phyloP scores from a whole-genome alignment of 306 rosid genomes.

The Acacia confusa region DNA sequence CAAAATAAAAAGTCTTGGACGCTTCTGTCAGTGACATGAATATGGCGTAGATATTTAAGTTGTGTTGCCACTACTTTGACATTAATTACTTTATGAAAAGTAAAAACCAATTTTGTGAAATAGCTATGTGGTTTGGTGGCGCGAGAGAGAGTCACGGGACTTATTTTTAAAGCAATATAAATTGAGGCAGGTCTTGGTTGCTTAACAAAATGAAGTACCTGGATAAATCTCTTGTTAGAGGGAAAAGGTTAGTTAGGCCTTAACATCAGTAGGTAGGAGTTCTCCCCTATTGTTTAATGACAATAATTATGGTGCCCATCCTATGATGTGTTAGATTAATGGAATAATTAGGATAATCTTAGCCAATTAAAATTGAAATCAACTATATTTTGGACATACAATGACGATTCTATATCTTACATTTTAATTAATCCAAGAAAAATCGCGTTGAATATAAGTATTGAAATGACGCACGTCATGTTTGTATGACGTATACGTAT shows the following conservation, averaged over 20 bases:
- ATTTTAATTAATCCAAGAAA: background rate
- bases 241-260: slow-evolving; percentile 53
- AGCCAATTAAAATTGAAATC: background rate
- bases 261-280: slow-evolving; percentile 65
- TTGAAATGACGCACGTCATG: background rate
- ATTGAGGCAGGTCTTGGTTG: slow-evolving; percentile 39
- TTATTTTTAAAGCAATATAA: slow-evolving; percentile 56
- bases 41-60: slow-evolving; percentile 28
- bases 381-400: background rate
- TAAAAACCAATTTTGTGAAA: background rate
- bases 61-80: slow-evolving; percentile 20
- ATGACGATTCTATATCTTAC: background rate
- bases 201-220: slow-evolving; percentile 46
- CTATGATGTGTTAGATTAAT: slow-evolving; percentile 15
- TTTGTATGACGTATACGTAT: background rate
- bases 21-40: slow-evolving; percentile 37
- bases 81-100: slow-evolving; percentile 10
- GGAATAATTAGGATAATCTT: background rate
- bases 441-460: background rate
- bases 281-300: slow-evolving; percentile 32
- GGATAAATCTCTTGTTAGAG: slow-evolving; percentile 42
- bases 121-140: slow-evolving; percentile 56
- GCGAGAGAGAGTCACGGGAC: slow-evolving; percentile 51
- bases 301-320: slow-evolving; percentile 6
- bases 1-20: slow-evolving; percentile 37